These are phyloP conservation scores for Pachysandra terminalis DNA, from an alignment of 164 flowering plant species.

Conservation along the genomic window DNA sequence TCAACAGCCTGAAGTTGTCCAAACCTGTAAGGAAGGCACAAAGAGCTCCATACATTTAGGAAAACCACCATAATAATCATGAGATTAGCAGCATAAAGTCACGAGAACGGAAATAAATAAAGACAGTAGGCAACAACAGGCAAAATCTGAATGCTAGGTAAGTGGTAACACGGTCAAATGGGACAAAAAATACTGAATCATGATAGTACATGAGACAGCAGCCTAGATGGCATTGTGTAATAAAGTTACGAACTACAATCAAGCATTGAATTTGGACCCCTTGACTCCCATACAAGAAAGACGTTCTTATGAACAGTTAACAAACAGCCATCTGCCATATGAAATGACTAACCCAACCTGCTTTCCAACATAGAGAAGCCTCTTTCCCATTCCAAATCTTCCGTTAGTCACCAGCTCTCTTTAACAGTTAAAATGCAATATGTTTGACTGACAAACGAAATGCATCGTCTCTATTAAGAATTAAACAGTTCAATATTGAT, in stretches of 20 bases:
- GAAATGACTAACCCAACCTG: not conserved
- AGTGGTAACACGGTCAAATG: not conserved
- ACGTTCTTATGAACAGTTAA: not conserved
- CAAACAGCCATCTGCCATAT: not conserved
- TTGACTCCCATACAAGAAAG: not conserved
- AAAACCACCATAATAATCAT: not conserved
- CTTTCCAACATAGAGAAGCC: not conserved
- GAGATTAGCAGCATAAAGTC: not conserved
- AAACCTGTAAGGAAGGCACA: slow-evolving; percentile 52
- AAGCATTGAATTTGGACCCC: not conserved
- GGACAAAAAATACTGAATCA: not conserved
- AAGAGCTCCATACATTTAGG: not conserved
- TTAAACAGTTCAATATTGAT: no score
- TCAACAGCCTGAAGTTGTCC: slow-evolving; percentile 95
- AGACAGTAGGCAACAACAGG: not conserved
- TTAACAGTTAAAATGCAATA: not conserved
- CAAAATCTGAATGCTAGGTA: not conserved
- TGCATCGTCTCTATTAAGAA: not conserved
- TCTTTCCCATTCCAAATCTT: no score
- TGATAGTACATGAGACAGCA: not conserved
- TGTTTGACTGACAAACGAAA: not conserved
- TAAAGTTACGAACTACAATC: not conserved
- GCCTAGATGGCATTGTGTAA: not conserved
- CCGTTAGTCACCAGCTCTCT: not conserved
- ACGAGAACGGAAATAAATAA: not conserved